Percentiles rank a stretch among this genome's conserved stretches.
Conservation (phyloP, 441 rosid species). For the Populus tomentosa region DNA sequence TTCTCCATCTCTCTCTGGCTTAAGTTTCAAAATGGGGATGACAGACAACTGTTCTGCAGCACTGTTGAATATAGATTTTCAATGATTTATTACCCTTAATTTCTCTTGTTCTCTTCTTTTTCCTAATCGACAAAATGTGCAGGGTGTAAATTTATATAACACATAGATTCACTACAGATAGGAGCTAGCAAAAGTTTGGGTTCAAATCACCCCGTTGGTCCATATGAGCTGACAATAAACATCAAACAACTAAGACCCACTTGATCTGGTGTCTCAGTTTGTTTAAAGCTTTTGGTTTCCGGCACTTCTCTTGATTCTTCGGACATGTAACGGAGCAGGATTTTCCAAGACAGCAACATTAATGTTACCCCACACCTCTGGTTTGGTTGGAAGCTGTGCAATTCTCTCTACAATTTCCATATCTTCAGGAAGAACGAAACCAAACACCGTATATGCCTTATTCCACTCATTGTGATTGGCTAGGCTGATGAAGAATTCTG, state of each 20-base stretch:
- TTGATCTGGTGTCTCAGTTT: neutral
- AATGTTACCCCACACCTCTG: slow-evolving; percentile 76
- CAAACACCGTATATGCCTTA: slow-evolving; percentile 65
- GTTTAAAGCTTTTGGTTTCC: slow-evolving; percentile 19
- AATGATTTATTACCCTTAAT: neutral
- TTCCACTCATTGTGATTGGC: slow-evolving; percentile 88
- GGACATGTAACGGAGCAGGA: slow-evolving; percentile 51
- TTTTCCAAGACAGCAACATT: slow-evolving; percentile 65
- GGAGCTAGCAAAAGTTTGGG: neutral
- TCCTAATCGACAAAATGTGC: neutral
- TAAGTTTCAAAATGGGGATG: neutral
- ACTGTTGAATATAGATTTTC: neutral
- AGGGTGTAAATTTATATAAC: neutral
- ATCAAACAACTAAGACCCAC: neutral
- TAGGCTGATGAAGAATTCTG: slow-evolving; percentile 85
- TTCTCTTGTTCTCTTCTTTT: neutral
- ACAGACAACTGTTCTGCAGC: neutral
- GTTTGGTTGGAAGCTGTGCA: slow-evolving; percentile 55
- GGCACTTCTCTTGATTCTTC: slow-evolving; percentile 41
- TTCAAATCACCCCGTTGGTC: neutral
- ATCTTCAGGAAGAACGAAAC: slow-evolving; percentile 77
- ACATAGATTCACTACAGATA: neutral
- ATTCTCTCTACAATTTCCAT: slow-evolving; percentile 75
- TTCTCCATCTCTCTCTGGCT: neutral
- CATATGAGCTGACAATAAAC: neutral